Base-by-base conservation (phyloP, 23 red algal species). In the Gracilariopsis chorda region DNA sequence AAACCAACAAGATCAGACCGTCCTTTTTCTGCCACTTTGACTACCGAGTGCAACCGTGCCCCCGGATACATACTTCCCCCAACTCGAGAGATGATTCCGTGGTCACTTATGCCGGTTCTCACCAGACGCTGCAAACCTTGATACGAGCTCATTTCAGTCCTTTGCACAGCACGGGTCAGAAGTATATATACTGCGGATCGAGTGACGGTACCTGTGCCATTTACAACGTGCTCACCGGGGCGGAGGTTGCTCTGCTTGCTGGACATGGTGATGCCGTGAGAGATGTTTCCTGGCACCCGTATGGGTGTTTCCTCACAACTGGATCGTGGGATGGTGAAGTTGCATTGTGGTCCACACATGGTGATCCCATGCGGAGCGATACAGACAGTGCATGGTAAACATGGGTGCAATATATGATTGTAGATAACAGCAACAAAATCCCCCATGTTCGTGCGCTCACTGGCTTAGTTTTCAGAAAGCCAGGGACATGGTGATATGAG, bases 131-230 rank as follows among this genome's bases (percentile, higher is more conserved):
- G 46, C 64, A 95, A 34, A 95, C 93, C n/a, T 71, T 95, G 35
- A 95, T 95, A 27, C 70, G 85, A 19, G 86, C 86, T 41, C 82
- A 87, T 57, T 95, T 95, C 78, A 83, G 77, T 35, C 88, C 88
- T 23, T 33, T 60, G 32, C 27, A 63, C 28, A 92, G 75, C 19
- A 89, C 84, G 32, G 84, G 84, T 44, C 84, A 89, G 42, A 77
- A 78, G 52, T 89, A 78, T 46, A 60, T 89, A 14, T 78, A 89
- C 28, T 78, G 69, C 71, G 84, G 84, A 32, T 77, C 68, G 0
- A 78, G 49, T 51, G 84, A 89, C 36, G 84, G 84, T 12, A 40
- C 33, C 20, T 89, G 68, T 20, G 84, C 64, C 27, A 56, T 89
- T 16, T 89, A 89, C 34, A 69, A 89, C 12, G 84, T 65, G 23